Conservation (phyloP, 768 basidiomycete species). For the Cystobasidium onofrii region DNA sequence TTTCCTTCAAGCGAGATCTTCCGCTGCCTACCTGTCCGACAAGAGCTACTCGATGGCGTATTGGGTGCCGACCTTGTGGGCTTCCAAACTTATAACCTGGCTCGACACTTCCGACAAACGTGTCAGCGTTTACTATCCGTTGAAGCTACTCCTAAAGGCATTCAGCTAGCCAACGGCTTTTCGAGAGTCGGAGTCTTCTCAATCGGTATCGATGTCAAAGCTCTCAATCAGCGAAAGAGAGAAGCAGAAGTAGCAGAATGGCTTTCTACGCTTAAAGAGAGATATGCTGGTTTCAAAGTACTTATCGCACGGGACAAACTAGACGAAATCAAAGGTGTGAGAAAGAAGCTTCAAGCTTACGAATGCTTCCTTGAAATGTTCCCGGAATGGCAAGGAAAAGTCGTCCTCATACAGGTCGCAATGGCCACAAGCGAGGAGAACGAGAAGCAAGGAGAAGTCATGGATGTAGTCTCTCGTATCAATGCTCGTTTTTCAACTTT, state of each 20-base stretch:
- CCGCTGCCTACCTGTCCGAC: constrained; percentile 77
- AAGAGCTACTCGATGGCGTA: constrained; percentile 95
- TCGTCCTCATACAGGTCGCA: constrained; percentile 78
- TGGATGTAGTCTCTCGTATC: constrained; percentile 68
- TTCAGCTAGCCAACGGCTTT: constrained; percentile 72
- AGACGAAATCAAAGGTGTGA: constrained; percentile 63
- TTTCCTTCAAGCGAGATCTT: constrained; percentile 97
- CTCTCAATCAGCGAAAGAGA: constrained; percentile 69
- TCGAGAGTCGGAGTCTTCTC: constrained; percentile 78
- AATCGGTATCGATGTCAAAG: constrained; percentile 85
- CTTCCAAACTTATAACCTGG: constrained; percentile 96
- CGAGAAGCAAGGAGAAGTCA: constrained; percentile 63
- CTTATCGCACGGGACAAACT: constrained; percentile 82
- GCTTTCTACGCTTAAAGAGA: constrained; percentile 67
- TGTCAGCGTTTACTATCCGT: constrained; percentile 94
- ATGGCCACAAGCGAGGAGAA: constrained; percentile 71
- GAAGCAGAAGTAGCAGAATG: constrained; percentile 71
- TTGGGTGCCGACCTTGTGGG: constrained; percentile 91
- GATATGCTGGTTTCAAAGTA: constrained; percentile 76
- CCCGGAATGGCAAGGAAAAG: constrained; percentile 68
- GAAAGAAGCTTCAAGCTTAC: constrained; percentile 68
- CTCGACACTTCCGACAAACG: constrained; percentile 85
- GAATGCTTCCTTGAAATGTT: constrained; percentile 69
- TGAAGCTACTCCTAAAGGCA: constrained; percentile 60
- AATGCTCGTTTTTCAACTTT: constrained; percentile 69